Percentiles rank a stretch among this genome's conserved stretches.
phyloP scores from a whole-genome alignment of 352 stramenopile genomes.

The Globisporangium uncinulatum region DNA sequence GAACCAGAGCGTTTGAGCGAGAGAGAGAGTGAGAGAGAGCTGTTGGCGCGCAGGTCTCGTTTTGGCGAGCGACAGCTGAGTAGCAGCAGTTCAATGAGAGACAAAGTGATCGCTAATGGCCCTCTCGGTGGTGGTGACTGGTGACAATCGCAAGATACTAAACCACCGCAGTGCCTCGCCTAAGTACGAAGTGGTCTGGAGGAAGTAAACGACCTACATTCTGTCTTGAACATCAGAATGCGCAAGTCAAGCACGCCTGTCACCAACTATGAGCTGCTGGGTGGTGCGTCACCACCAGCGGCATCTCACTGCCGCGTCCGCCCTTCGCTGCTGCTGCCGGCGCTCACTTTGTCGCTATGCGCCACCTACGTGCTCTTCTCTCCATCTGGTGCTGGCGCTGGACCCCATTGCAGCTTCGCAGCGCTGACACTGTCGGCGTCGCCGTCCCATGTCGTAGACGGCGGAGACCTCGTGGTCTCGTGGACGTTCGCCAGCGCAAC shows the following conservation, averaged over 20 bases:
- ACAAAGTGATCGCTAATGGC: too few species aligned
- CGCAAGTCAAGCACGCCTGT: neutral
- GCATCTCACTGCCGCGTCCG: too few species aligned
- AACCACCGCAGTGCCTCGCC: neutral
- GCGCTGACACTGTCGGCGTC: conserved; percentile 14
- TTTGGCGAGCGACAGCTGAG: too few species aligned
- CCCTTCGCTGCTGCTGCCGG: neutral
- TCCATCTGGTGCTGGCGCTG: neutral
- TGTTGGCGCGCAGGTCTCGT: neutral
- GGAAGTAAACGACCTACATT: too few species aligned
- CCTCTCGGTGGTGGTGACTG: too few species aligned
- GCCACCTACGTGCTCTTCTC: conserved; percentile 1
- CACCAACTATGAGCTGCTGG: neutral
- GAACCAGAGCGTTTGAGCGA: neutral
- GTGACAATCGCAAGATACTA: neutral
- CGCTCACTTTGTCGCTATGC: conserved; percentile 5
- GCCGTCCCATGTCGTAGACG: conserved; percentile 32
- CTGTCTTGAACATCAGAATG: neutral
- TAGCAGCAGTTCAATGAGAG: too few species aligned
- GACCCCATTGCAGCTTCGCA: neutral
- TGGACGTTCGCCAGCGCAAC: conserved; percentile 20
- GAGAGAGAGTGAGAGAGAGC: neutral
- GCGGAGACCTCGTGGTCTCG: conserved; percentile 43
- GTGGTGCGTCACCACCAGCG: neutral
- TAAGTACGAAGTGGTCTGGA: neutral